These are phyloP conservation scores for Naganishia vaughanmartiniae DNA, from an alignment of 768 basidiomycete species.

Conservation along the genomic window DNA sequence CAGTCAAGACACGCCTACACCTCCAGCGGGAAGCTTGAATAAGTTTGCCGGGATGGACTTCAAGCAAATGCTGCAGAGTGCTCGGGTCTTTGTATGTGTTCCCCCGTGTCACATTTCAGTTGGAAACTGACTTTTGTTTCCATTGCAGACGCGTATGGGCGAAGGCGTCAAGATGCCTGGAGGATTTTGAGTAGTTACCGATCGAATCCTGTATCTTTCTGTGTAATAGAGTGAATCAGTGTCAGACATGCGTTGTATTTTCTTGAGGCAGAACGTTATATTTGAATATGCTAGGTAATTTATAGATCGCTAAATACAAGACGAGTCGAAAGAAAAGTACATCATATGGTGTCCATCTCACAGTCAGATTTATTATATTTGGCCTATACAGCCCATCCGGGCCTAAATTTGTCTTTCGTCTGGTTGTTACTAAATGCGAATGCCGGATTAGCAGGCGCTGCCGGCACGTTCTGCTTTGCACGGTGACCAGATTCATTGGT, in stretches of 20 bases:
- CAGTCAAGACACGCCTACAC: neutral
- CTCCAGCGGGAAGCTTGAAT: constrained; percentile 21
- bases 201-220: neutral
- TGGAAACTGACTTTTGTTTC: neutral
- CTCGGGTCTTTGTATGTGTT: constrained; percentile 42
- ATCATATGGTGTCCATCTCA: neutral
- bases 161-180: constrained; percentile 38
- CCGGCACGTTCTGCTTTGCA: neutral
- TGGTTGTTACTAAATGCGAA: constrained; percentile 1
- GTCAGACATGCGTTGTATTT: neutral
- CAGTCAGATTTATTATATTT: neutral
- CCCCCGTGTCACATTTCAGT: neutral
- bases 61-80: constrained; percentile 47
- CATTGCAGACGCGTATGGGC: constrained; percentile 42
- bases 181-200: neutral
- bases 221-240: neutral
- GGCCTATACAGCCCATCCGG: constrained; percentile 16
- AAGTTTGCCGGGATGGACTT: constrained; percentile 38
- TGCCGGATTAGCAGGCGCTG: neutral
- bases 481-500: neutral
- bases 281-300: neutral
- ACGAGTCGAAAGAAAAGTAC: neutral
- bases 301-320: neutral
- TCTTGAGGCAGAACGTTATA: neutral
- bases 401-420: constrained; percentile 18